Base-by-base conservation (phyloP, 179 eudicot species). In the Beta lomatogona region DNA sequence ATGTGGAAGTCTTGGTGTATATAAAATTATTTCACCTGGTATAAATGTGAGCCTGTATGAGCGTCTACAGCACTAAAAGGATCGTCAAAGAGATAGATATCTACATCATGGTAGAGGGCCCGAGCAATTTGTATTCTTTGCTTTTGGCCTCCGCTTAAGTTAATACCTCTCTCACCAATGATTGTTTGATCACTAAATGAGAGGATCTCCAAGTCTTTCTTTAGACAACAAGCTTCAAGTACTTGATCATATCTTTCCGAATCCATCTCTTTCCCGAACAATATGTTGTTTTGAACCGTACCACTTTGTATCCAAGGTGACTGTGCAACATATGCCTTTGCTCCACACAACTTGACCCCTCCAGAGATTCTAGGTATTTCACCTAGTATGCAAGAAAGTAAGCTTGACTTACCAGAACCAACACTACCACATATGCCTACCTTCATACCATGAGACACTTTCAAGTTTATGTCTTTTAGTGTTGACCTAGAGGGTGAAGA, bases 271-370 rank as follows among this genome's bases (percentile, higher is more conserved):
- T 78, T 83, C 14, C 94, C 93, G 80, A 90, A 92, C 69, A 92
- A 72, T 54, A 90, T 86, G 79, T 93, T 92, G 10, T 93, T 93
- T 45, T 87, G 88, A 54, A 91, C 89, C 48, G 88, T 93, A 44
- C 95, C 93, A 73, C 91, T 90, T 74, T 90, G 93, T 76, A 93
- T 91, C 95, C 97, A 93, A 5, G 95, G 88, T 5, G 92, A 85
- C 52, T 91, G 95, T 79, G 95, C 88, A 60, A 93, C 97, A 83
- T 90, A 93, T 10, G 93, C 97, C 78, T 81, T 87, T 71, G 88
- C 72, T 22, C 97, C 97, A 66, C 86, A 81, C 7, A 82, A 81
- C 71, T 59, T 80, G 79, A 71, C 71, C 9, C 15, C 44, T 85
- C 87, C 87, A 31, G 96, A 87, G 15, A 89, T 41, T 73, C 86